Evolutionary conservation across 176 grass and related monocot species (phyloP).

Genomic region (Poa pratensis): DNA sequence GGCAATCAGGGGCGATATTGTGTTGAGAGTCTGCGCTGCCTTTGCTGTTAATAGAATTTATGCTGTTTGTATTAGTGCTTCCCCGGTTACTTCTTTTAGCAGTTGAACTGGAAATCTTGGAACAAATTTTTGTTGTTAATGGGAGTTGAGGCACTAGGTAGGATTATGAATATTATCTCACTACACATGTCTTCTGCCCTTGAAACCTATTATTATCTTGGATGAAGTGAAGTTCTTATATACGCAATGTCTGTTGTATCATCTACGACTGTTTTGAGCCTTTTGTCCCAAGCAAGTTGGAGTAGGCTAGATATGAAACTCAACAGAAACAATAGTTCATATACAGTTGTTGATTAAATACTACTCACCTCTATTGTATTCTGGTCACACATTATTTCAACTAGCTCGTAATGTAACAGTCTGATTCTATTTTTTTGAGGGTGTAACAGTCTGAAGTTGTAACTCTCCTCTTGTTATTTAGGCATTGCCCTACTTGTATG

Average conservation of each 20-base stretch:
- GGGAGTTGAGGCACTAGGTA: background rate
- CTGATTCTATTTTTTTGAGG: background rate
- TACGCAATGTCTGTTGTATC: background rate
- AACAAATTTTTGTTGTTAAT: background rate
- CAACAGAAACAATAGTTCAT: background rate
- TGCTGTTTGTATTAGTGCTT: background rate
- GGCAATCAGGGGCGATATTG: background rate
- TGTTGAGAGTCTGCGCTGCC: too few relatives aligned
- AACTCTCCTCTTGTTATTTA: conserved; percentile 41
- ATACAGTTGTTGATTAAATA: background rate
- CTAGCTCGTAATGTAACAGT: conserved; percentile 18
- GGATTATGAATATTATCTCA: background rate
- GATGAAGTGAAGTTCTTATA: conserved; percentile 3
- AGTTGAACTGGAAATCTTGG: background rate
- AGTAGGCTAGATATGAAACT: too few relatives aligned
- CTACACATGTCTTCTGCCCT: background rate
- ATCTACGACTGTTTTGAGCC: background rate
- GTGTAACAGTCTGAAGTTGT: conserved; percentile 8
- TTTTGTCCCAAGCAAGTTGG: too few relatives aligned
- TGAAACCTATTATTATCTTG: background rate
- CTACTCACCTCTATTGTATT: background rate
- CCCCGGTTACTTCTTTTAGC: background rate
- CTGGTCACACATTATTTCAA: conserved; percentile 11
- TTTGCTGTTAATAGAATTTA: too few relatives aligned
- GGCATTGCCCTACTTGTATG: conserved; percentile 74